A percentile compares a stretch with the other conserved stretches of the same genome.
phyloP scores from a whole-genome alignment of 306 rosid genomes.

The Prunus mume region DNA sequence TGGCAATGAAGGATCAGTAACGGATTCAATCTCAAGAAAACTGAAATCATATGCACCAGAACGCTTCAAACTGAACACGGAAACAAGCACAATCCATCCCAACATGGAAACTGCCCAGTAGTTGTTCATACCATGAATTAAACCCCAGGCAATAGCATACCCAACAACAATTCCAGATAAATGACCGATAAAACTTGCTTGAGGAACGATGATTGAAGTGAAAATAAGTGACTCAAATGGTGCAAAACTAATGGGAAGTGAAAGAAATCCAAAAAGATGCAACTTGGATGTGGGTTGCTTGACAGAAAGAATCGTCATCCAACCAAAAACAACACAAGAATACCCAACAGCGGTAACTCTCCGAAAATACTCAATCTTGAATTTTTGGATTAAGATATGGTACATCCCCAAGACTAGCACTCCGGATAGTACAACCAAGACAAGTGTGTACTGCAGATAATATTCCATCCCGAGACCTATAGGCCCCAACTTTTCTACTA shows the following conservation, averaged over 20 bases:
- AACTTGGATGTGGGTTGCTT: slow-evolving; percentile 88
- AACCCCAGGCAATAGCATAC: slow-evolving; percentile 95
- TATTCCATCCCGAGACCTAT: slow-evolving; percentile 79
- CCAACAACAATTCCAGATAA: slow-evolving; percentile 91
- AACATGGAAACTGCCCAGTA: slow-evolving; percentile 81
- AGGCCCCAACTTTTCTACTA: slow-evolving; percentile 65
- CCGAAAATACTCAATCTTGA: slow-evolving; percentile 82
- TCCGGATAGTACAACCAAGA: slow-evolving; percentile 76
- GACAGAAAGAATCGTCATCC: slow-evolving; percentile 97
- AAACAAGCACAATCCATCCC: slow-evolving; percentile 75
- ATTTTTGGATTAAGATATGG: slow-evolving; percentile 76
- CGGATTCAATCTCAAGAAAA: slow-evolving; percentile 90
- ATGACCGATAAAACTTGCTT: slow-evolving; percentile 95
- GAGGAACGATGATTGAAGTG: slow-evolving; percentile 93
- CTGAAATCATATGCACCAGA: slow-evolving; percentile 63
- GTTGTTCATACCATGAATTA: slow-evolving; percentile 88
- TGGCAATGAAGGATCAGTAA: slow-evolving; percentile 75
- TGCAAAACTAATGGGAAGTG: slow-evolving; percentile 94
- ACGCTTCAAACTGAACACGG: slow-evolving; percentile 71
- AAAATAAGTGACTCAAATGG: slow-evolving; percentile 93
- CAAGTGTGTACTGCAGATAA: slow-evolving; percentile 93
- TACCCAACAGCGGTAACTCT: slow-evolving; percentile 93
- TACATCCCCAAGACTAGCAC: slow-evolving; percentile 70
- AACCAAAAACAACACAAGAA: slow-evolving; percentile 98
- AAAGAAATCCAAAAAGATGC: slow-evolving; percentile 90